Conservation (phyloP, 2,329 filamentous ascomycete species). For the Ciborinia camelliae region DNA sequence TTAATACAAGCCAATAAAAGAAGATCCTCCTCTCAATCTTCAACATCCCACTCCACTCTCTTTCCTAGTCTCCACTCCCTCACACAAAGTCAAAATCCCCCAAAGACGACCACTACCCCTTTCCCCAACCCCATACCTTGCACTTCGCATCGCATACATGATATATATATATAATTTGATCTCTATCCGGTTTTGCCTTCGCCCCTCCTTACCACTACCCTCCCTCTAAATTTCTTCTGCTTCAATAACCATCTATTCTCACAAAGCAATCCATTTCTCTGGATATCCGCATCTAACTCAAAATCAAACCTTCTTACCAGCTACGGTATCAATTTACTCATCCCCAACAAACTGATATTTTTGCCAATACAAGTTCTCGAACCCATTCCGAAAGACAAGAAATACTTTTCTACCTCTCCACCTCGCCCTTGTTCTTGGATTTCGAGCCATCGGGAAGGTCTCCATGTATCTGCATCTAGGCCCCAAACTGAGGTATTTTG, state of each 20-base stretch:
- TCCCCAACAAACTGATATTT: conserved; percentile 45
- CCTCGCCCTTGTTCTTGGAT: conserved; percentile 42
- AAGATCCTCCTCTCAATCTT: too few relatives aligned
- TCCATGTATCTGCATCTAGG: conserved; percentile 45
- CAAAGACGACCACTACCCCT: neutral
- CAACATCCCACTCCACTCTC: too few relatives aligned
- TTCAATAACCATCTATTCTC: conserved; percentile 36
- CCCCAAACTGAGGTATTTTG: conserved; percentile 48
- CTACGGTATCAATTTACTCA: conserved; percentile 44
- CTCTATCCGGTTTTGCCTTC: neutral
- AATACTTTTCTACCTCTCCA: conserved; percentile 47
- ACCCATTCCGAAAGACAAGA: conserved; percentile 41
- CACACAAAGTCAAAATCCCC: neutral
- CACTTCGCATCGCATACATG: conserved; percentile 10
- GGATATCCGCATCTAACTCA: conserved; percentile 26
- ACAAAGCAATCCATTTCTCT: conserved; percentile 21
- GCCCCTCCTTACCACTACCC: conserved; percentile 19
- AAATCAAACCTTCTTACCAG: conserved; percentile 36
- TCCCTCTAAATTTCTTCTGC: conserved; percentile 30
- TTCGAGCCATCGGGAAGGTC: conserved; percentile 51
- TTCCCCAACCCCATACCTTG: neutral
- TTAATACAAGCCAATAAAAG: too few relatives aligned
- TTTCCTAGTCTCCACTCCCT: too few relatives aligned
- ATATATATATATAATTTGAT: too few relatives aligned
- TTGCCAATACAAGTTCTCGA: conserved; percentile 45